A percentile compares a stretch with the other conserved stretches of the same genome.
Conservation (phyloP, 352 stramenopile species). For the Salisapilia sapeloensis region DNA sequence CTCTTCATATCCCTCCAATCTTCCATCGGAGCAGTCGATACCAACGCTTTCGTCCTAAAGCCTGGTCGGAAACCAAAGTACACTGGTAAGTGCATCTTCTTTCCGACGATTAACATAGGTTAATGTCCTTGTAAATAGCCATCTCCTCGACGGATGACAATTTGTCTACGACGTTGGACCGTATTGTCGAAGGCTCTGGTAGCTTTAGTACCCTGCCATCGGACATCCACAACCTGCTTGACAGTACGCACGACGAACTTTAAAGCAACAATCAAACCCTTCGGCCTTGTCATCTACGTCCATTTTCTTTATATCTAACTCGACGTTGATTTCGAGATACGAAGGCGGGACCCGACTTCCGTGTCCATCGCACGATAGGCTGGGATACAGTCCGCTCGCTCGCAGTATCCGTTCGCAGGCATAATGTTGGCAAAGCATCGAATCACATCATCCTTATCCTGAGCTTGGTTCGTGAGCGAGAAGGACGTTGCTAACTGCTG, state of each 20-base stretch:
- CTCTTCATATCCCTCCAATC: conserved; percentile 15
- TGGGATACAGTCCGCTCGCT: conserved; percentile 54
- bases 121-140: no score
- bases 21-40: conserved; percentile 12
- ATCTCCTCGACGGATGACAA: no score
- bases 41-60: conserved; percentile 33
- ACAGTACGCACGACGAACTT: no score
- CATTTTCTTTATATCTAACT: no score
- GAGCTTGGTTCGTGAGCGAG: conserved; percentile 27
- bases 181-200: conserved; percentile 47
- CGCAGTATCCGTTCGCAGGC: conserved; percentile 55
- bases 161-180: no score
- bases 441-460: conserved; percentile 47
- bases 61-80: conserved; percentile 43
- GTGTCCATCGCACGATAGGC: conserved; percentile 59
- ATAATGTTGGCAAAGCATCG: conserved; percentile 62
- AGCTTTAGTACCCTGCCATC: no score
- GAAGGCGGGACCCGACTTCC: conserved; percentile 51
- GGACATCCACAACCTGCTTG: no score
- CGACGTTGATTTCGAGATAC: conserved; percentile 33
- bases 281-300: no score
- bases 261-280: no score
- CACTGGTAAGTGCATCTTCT: conserved; percentile 22
- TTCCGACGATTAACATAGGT: no score
- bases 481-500: conserved; percentile 44